These are phyloP conservation scores for Hypoxylon lienhwacheense DNA, from an alignment of 495 filamentous ascomycete genomes.

Conservation along the genomic window DNA sequence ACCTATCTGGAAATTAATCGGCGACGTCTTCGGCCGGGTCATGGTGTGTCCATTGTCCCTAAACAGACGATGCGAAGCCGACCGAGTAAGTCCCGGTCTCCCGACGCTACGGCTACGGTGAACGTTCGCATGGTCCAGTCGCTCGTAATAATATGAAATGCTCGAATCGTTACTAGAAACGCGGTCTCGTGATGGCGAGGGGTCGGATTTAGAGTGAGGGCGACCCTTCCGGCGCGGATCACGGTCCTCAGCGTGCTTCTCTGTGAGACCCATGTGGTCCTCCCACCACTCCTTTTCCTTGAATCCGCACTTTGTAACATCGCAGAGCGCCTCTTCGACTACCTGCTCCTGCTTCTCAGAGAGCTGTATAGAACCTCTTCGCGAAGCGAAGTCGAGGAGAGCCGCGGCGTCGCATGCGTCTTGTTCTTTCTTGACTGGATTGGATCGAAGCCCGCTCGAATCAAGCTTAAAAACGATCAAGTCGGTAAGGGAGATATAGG, in stretches of 20 bases:
- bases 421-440: constrained; percentile 19
- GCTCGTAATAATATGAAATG: constrained; percentile 27
- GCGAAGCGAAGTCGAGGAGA: constrained; percentile 17
- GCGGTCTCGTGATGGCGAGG: constrained; percentile 7
- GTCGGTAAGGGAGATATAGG: constrained; percentile 33
- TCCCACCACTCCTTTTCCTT: constrained; percentile 36
- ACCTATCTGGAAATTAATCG: neutral
- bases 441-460: constrained; percentile 27
- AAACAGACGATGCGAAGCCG: constrained; percentile 9
- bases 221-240: constrained; percentile 2
- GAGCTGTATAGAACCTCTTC: constrained; percentile 9
- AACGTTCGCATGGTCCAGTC: constrained; percentile 13
- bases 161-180: constrained; percentile 5
- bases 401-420: constrained; percentile 28
- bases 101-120: constrained; percentile 29
- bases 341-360: constrained; percentile 29
- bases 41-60: constrained; percentile 15
- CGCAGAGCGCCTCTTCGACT: constrained; percentile 33
- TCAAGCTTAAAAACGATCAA: constrained; percentile 36
- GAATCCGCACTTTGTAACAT: constrained; percentile 24
- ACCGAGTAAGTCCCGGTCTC: constrained; percentile 65
- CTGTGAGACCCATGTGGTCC: constrained; percentile 14
- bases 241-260: neutral
- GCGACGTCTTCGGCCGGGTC: constrained; percentile 29
- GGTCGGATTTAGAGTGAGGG: constrained; percentile 30